phyloP scores from a whole-genome alignment of 2,329 filamentous ascomycete species.

The Colletotrichum destructivum region DNA sequence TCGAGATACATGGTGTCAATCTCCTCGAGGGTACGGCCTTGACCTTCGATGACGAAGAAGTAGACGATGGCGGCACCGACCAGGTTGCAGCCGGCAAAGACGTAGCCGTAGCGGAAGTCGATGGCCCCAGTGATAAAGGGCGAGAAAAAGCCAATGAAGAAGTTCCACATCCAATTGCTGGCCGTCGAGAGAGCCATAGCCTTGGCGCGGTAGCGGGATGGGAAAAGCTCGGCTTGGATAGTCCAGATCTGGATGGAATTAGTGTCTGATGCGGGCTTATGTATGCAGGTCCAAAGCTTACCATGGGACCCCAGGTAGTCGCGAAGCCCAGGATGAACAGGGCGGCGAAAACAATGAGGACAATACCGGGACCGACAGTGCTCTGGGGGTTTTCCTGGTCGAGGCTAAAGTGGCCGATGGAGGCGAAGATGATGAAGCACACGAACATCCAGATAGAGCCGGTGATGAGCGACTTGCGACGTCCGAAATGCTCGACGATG shows the following conservation, averaged over 20 bases:
- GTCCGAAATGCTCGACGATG: constrained; percentile 77
- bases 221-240: constrained; percentile 76
- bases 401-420: constrained; percentile 66
- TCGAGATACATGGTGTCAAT: constrained; percentile 85
- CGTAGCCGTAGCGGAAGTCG: constrained; percentile 81
- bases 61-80: constrained; percentile 77
- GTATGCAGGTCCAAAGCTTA: not conserved
- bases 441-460: constrained; percentile 74
- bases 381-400: constrained; percentile 52
- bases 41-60: constrained; percentile 83
- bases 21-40: constrained; percentile 82
- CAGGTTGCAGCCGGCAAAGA: constrained; percentile 82
- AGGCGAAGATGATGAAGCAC: constrained; percentile 73
- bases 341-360: constrained; percentile 75
- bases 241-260: constrained; percentile 65
- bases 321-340: constrained; percentile 77
- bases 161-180: constrained; percentile 81
- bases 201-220: constrained; percentile 72
- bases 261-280: not conserved
- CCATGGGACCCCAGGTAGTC: constrained; percentile 53
- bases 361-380: constrained; percentile 65
- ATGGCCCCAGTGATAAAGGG: constrained; percentile 83
- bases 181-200: constrained; percentile 74
- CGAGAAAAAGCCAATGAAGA: constrained; percentile 83
- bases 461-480: constrained; percentile 73